A percentile compares a stretch with the other conserved stretches of the same genome.
Evolutionary conservation across 495 filamentous ascomycete genomes (phyloP).

Genomic region (Neurospora terricola): DNA sequence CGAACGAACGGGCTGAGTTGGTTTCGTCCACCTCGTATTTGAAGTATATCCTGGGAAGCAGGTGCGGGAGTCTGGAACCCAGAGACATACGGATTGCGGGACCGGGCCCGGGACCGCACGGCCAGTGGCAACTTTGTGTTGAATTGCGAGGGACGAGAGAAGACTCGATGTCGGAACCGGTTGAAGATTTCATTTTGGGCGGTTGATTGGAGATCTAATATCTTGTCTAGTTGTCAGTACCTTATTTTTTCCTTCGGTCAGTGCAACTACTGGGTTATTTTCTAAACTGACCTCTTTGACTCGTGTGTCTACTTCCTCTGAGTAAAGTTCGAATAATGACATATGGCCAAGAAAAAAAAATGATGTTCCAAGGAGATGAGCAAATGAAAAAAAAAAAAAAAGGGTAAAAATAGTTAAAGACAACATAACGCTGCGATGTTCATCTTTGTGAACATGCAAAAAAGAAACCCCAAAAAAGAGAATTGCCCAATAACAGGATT

Average conservation of each 20-base stretch:
- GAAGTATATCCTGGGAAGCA: not conserved
- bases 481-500: not conserved
- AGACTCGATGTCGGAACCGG: not conserved
- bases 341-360: not conserved
- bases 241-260: not conserved
- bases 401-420: not conserved
- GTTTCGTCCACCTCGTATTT: not conserved
- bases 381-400: not conserved
- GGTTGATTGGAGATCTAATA: not conserved
- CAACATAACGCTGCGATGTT: not conserved
- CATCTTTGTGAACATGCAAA: not conserved
- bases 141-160: not conserved
- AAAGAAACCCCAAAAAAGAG: not conserved
- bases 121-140: not conserved
- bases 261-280: not conserved
- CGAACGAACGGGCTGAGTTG: not conserved
- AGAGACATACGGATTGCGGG: not conserved
- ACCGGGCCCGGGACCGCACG: not conserved
- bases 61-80: not conserved
- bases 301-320: not conserved
- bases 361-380: not conserved
- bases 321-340: not conserved
- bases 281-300: not conserved
- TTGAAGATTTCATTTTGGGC: not conserved
- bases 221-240: not conserved